Evolutionary conservation across 2,329 filamentous ascomycete genomes (phyloP), one percentile per base, ranked within the genome.

Genomic region (Cladosporium colombiae): DNA sequence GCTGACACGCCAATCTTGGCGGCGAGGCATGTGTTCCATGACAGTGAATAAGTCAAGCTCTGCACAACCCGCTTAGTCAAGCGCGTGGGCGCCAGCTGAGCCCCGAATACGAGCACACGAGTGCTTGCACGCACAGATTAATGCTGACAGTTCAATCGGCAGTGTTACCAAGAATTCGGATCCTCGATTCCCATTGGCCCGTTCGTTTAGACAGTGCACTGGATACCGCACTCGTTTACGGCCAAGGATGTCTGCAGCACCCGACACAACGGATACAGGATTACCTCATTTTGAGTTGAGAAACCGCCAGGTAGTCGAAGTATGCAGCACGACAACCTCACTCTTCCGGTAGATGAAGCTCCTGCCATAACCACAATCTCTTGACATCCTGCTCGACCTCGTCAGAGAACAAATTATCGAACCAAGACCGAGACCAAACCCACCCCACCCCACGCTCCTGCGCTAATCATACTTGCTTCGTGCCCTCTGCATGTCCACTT

Each of bases 1-100:
- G 52, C 52, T 55, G 52, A 55, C 52, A 55, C 18, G 52, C 52
- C 27, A 21, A 21, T 23, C 52, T 55, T 55, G 52, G 52, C 52
- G 31, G 18, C 8, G 18, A 55, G 27, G 31, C 52, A 29, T n/a
- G 33, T 11, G 52, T 55, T 33, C 52, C 52, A 55, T 29, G 29
- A 55, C 52, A 55, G 25, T 33, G 16, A 16, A 53, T 11, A 53
- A 11, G 1, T 46, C n/a, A 46, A 21, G n/a, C n/a, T n/a, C 37
- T 44, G 37, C 18, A 18, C 37, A n/a, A 44, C 18, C 14, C 52
- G 52, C 52, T 55, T 55, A 55, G 52, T 55, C 27, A 55, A 55
- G 52, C 29, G 25, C 31, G 27, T 13, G 16, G 27, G 6, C 21
- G 52, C 52, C 31, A 55, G 14, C 18, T 29, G 52, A 55, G 29